These are phyloP conservation scores for Cornus florida DNA, from an alignment of 148 eudicot genomes.

Conservation along the genomic window DNA sequence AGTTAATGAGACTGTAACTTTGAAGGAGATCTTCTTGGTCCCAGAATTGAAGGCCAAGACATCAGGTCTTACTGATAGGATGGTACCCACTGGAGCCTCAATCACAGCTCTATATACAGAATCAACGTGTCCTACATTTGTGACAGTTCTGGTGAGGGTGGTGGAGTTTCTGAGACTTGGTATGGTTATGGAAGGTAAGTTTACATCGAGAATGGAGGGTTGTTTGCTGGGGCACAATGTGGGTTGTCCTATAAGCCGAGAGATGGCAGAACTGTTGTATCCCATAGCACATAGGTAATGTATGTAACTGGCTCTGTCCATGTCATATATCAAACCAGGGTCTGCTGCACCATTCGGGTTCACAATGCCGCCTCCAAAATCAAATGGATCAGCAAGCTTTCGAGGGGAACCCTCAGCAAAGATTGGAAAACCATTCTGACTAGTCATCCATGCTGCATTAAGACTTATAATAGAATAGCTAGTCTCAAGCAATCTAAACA, in stretches of 20 bases:
- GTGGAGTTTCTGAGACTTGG: conserved; percentile 20
- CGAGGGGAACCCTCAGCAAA: conserved; percentile 23
- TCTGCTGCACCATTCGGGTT: conserved; percentile 23
- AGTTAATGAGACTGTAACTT: conserved; percentile 6
- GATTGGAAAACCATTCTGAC: conserved; percentile 18
- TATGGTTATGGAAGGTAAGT: conserved; percentile 19
- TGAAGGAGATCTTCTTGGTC: conserved; percentile 15
- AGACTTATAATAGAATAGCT: too few species aligned
- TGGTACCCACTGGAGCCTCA: conserved; percentile 21
- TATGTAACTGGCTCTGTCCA: conserved; percentile 17
- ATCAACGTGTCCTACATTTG: conserved; percentile 25
- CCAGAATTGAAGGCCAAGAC: conserved; percentile 15
- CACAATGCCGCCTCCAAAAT: conserved; percentile 30
- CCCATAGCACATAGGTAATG: conserved; percentile 25
- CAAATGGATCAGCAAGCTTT: conserved; percentile 29
- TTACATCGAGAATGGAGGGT: conserved; percentile 17
- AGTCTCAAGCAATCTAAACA: too few species aligned
- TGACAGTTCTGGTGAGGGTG: conserved; percentile 25
- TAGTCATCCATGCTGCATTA: conserved; percentile 19
- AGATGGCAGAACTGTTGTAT: conserved; percentile 11
- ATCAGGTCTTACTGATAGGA: conserved; percentile 15
- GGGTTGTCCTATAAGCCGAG: conserved; percentile 7
- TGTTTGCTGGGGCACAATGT: neutral
- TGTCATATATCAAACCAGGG: conserved; percentile 29
- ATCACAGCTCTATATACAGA: conserved; percentile 15